Conservation (phyloP, 2,329 filamentous ascomycete genomes). For the Arthrobotrys conoides region DNA sequence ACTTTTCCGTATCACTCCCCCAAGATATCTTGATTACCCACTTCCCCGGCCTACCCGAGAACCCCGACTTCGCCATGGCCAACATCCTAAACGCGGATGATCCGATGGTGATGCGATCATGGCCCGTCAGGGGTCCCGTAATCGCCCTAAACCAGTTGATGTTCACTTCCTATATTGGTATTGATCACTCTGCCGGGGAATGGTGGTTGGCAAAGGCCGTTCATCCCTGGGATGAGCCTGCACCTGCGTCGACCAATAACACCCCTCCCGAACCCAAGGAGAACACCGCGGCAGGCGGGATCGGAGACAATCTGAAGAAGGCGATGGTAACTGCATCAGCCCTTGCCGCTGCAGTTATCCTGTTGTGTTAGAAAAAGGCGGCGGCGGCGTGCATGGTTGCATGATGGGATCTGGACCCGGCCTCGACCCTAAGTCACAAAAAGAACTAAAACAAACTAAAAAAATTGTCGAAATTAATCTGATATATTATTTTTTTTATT, state of each 20-base stretch:
- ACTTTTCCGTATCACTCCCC: not conserved
- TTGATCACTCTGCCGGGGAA: slow-evolving; percentile 38
- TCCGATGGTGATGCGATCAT: not conserved
- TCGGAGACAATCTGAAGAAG: slow-evolving; percentile 26
- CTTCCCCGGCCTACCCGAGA: not conserved
- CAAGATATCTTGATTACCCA: not conserved
- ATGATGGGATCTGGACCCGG: slow-evolving; percentile 8
- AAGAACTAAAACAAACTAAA: too few relatives aligned
- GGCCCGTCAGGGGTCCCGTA: not conserved
- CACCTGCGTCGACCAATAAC: not conserved
- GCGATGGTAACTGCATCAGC: slow-evolving; percentile 22
- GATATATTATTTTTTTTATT: slow-evolving; percentile 2
- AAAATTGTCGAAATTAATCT: slow-evolving; percentile 17
- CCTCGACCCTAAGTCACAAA: not conserved
- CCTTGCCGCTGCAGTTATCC: slow-evolving; percentile 36
- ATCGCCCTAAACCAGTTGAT: slow-evolving; percentile 21
- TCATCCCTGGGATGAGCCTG: slow-evolving; percentile 1
- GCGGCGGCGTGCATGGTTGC: slow-evolving; percentile 9
- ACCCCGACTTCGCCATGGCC: not conserved
- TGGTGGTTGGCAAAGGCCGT: slow-evolving; percentile 37
- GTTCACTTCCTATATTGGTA: slow-evolving; percentile 34
- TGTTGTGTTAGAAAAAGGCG: slow-evolving; percentile 26
- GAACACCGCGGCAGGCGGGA: slow-evolving; percentile 14
- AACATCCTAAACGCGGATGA: not conserved
- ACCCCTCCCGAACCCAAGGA: not conserved